Evolutionary conservation across 106 monocot species (phyloP).

Genomic region (Platanthera zijinensis): DNA sequence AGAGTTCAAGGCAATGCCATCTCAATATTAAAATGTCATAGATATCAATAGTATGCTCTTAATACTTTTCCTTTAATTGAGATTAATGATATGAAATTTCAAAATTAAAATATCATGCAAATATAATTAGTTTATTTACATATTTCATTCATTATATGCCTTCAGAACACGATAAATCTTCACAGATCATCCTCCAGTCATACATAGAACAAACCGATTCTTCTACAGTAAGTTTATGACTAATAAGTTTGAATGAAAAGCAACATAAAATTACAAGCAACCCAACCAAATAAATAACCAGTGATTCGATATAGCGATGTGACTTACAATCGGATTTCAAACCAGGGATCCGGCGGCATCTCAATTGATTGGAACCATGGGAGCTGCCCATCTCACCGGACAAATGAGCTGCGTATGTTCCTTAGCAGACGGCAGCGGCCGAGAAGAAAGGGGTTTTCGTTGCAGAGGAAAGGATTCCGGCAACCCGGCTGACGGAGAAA

Average conservation of each 20-base stretch:
- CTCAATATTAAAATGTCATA: too few relatives aligned
- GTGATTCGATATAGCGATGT: not conserved
- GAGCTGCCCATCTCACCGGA: not conserved
- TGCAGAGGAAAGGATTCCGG: too few relatives aligned
- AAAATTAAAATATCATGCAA: too few relatives aligned
- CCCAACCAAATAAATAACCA: not conserved
- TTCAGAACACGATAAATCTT: not conserved
- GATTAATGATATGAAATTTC: too few relatives aligned
- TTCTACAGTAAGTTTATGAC: not conserved
- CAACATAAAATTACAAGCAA: not conserved
- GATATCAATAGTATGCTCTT: too few relatives aligned
- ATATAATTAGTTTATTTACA: too few relatives aligned
- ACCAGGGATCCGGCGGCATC: not conserved
- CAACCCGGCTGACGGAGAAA: too few relatives aligned
- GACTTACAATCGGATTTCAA: not conserved
- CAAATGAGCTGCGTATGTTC: not conserved
- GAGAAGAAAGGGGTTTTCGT: not conserved
- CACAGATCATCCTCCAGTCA: not conserved
- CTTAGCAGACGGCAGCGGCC: not conserved
- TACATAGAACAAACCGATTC: not conserved
- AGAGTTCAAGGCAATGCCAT: too few relatives aligned
- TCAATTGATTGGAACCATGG: not conserved
- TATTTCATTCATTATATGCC: too few relatives aligned
- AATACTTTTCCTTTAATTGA: too few relatives aligned
- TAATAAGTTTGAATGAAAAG: not conserved